phyloP scores from a whole-genome alignment of 495 filamentous ascomycete genomes.

The Tuber umbilicatum region DNA sequence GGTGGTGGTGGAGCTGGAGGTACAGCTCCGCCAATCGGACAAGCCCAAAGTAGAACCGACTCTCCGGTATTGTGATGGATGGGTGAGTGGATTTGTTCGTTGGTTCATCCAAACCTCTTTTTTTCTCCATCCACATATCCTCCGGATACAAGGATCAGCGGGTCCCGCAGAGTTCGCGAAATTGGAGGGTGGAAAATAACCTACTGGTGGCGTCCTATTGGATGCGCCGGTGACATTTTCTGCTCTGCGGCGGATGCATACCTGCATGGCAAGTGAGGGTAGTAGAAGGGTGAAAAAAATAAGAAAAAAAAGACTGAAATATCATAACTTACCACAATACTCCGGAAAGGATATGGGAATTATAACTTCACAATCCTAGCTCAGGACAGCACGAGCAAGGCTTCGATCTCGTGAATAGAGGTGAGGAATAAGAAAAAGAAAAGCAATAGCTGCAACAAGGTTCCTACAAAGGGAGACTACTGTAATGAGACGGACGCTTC shows the following conservation, averaged over 20 bases:
- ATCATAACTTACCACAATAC: neutral
- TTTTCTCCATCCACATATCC: neutral
- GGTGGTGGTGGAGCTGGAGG: neutral
- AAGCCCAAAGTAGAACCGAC: neutral
- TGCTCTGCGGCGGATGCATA: neutral
- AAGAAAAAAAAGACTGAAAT: neutral
- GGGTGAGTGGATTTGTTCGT: neutral
- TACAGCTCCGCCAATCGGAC: neutral
- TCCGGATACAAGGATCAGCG: neutral
- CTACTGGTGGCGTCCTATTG: neutral
- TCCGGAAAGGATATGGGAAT: neutral
- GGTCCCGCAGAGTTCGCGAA: neutral
- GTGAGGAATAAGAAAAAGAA: neutral
- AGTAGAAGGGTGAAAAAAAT: neutral
- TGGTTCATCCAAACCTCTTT: neutral
- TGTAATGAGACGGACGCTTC: neutral
- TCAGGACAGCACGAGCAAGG: neutral
- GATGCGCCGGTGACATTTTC: neutral
- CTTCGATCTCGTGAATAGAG: neutral
- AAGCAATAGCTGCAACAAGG: neutral
- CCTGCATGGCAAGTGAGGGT: neutral
- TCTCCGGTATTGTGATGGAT: neutral
- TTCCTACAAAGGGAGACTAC: neutral
- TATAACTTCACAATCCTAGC: neutral
- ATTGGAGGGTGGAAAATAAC: neutral